Evolutionary conservation across 139 green algal genomes (phyloP).

Genomic region (Ettlia oleoabundans): DNA sequence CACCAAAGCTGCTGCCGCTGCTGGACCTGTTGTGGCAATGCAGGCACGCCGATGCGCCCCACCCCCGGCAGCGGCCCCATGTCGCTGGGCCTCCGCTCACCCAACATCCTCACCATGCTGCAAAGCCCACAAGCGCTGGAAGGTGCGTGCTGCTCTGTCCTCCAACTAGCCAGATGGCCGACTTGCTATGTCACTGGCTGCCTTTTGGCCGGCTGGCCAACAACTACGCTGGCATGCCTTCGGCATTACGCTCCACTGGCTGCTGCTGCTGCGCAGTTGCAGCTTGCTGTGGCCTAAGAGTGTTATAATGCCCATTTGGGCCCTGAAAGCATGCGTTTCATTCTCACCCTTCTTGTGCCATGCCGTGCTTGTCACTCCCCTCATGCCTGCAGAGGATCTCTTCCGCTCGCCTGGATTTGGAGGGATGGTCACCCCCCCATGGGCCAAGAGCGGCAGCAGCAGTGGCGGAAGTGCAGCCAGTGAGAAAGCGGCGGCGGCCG

Average conservation of each 20-base stretch:
- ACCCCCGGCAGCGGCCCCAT: slow-evolving; percentile 26
- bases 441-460: slow-evolving; percentile 39
- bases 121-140: background rate
- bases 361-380: no score
- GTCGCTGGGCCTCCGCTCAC: slow-evolving; percentile 20
- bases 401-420: slow-evolving; percentile 32
- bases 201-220: no score
- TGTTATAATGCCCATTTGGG: no score
- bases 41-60: slow-evolving; percentile 16
- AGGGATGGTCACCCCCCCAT: slow-evolving; percentile 29
- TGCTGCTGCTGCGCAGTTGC: no score
- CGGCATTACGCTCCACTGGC: no score
- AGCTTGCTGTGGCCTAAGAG: no score
- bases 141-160: background rate
- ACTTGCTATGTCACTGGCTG: no score
- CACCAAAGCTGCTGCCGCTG: background rate
- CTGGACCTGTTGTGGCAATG: background rate
- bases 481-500: background rate
- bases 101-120: slow-evolving; percentile 39
- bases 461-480: background rate
- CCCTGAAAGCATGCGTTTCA: no score
- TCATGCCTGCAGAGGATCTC: slow-evolving; percentile 5
- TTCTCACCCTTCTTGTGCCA: no score
- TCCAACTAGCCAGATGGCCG: no score
- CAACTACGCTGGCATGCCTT: no score